Conservation (phyloP, 1,284 basidiomycete species). For the Trametes hirsuta region DNA sequence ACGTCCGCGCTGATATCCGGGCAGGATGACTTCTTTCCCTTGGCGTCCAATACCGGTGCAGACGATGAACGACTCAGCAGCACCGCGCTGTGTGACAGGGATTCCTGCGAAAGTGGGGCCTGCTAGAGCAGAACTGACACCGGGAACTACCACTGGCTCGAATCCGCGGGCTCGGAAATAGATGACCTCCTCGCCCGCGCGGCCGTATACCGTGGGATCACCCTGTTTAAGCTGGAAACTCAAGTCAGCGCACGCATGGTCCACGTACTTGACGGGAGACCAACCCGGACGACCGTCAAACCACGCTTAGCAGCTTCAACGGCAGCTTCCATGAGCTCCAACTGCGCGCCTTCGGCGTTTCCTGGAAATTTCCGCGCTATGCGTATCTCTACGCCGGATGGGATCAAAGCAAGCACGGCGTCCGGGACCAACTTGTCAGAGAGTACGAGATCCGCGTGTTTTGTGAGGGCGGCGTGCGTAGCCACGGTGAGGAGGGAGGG, state of each 20-base stretch:
- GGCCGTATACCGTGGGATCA: slow-evolving; percentile 93
- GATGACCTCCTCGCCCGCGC: slow-evolving; percentile 93
- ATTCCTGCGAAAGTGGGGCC: slow-evolving; percentile 90
- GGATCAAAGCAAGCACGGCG: slow-evolving; percentile 88
- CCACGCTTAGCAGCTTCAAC: slow-evolving; percentile 81
- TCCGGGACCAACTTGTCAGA: slow-evolving; percentile 98
- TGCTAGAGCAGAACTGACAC: slow-evolving; percentile 87
- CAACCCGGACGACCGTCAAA: slow-evolving; percentile 83
- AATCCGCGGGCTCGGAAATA: slow-evolving; percentile 88
- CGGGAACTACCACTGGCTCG: slow-evolving; percentile 85
- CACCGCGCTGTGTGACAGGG: slow-evolving; percentile 94
- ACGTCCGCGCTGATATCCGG: slow-evolving; percentile 82
- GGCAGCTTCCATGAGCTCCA: slow-evolving; percentile 91
- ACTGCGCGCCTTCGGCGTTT: slow-evolving; percentile 93
- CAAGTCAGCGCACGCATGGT: background rate
- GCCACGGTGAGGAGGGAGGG: slow-evolving; percentile 90
- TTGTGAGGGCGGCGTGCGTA: slow-evolving; percentile 81
- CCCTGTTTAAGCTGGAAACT: slow-evolving; percentile 87
- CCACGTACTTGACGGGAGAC: slow-evolving; percentile 28
- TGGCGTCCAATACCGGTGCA: slow-evolving; percentile 93
- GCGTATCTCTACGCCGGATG: slow-evolving; percentile 66
- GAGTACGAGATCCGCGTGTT: slow-evolving; percentile 83
- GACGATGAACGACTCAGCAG: slow-evolving; percentile 86
- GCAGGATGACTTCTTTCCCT: slow-evolving; percentile 84
- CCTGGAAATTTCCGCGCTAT: slow-evolving; percentile 98